Conservation (phyloP, 306 rosid genomes). For the Pyrus communis region DNA sequence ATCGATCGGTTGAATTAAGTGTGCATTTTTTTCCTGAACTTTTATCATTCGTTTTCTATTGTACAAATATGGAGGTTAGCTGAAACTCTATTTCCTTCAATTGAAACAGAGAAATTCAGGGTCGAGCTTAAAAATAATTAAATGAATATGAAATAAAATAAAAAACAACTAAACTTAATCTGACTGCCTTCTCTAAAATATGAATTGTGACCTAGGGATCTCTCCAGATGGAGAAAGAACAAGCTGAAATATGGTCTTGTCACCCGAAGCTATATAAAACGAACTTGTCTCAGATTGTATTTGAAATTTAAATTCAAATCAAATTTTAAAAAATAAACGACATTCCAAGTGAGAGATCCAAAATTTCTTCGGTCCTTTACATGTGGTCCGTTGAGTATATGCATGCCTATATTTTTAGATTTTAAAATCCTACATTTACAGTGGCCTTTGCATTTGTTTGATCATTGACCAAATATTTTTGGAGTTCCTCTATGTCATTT, state of each 20-base stretch:
- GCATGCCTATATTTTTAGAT: background rate
- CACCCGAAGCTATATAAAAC: background rate
- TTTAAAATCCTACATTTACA: background rate
- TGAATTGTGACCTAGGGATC: background rate
- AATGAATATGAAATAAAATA: background rate
- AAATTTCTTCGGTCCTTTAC: background rate
- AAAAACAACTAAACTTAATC: background rate
- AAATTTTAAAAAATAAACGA: background rate
- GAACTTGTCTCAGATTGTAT: background rate
- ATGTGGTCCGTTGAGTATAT: background rate
- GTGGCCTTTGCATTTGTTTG: background rate
- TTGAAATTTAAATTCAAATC: background rate
- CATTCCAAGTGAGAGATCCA: background rate
- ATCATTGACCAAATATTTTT: background rate
- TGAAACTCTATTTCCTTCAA: background rate
- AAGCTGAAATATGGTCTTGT: background rate
- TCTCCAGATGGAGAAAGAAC: conserved; percentile 7
- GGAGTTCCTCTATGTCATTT: background rate
- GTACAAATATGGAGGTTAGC: background rate
- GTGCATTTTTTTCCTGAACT: no score
- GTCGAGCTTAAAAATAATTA: background rate
- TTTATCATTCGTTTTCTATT: no score
- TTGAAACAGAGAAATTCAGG: background rate
- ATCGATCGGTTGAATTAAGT: no score
- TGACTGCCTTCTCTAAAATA: background rate